Percentiles rank a stretch among this genome's conserved stretches.
Conservation (phyloP, 495 filamentous ascomycete genomes). For the Penicillium arizonense region DNA sequence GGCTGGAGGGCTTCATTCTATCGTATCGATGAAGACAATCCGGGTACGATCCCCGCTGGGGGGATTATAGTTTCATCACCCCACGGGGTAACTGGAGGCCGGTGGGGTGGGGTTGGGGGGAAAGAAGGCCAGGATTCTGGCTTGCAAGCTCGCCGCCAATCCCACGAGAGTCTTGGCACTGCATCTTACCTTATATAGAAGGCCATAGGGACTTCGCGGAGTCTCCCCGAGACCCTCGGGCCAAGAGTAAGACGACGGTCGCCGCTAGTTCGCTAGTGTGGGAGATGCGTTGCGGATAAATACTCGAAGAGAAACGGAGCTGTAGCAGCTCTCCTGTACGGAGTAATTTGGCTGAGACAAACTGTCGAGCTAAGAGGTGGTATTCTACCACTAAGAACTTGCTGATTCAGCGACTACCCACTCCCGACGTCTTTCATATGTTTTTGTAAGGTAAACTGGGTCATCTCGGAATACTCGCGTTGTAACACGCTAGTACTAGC, state of each 20-base stretch:
- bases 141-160: neutral
- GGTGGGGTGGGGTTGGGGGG: neutral
- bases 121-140: neutral
- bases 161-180: slow-evolving; percentile 4
- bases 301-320: slow-evolving; percentile 5
- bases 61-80: slow-evolving; percentile 8
- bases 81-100: slow-evolving; percentile 8
- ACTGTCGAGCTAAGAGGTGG: neutral
- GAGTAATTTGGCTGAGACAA: neutral
- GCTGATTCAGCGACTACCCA: neutral
- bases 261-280: neutral
- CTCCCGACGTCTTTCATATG: neutral
- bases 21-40: neutral
- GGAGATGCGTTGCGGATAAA: neutral
- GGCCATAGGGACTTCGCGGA: slow-evolving; percentile 12
- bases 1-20: slow-evolving; percentile 1
- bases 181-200: neutral
- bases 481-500: neutral
- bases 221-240: slow-evolving; percentile 13
- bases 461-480: neutral
- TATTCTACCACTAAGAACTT: neutral
- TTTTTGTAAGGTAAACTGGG: neutral
- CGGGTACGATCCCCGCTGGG: slow-evolving; percentile 11
- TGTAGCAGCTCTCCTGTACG: slow-evolving; percentile 1
- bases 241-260: slow-evolving; percentile 3